Base-by-base conservation (phyloP, 2,329 filamentous ascomycete genomes). In the Penicillium oxalicum region DNA sequence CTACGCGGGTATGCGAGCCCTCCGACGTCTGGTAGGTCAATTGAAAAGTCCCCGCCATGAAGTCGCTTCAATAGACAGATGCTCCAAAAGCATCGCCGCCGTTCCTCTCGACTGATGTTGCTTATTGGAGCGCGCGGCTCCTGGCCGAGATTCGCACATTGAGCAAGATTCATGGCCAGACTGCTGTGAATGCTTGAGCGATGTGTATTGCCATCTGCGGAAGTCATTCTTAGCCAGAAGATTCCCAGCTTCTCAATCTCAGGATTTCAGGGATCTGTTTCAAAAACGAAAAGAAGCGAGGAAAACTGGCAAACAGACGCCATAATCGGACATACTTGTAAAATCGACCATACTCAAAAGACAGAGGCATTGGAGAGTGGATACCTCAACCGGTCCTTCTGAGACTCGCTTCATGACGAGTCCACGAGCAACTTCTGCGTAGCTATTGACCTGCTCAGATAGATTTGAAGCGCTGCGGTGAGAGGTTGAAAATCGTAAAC, bases 161-260 rank as follows among this genome's bases (percentile, higher is more conserved):
- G 69, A 8, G 72, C 71, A 11, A 76, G 55, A 39, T 72, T 71
- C 65, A 74, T 70, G 1, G 73, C 73, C 18, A 75, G 59, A 40
- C 71, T 73, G 50, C 68, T 71, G 48, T 74, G 68, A 4, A 72
- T 67, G 45, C 68, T 74, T 36, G 73, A 70, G 40, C 70, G 67
- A 49, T 70, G 64, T 13, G 70, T 71, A 46, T 73, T 72, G n/a
- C 74, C 71, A 60, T 74, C 73, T 74, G 38, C 29, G 8, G 9
- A 33, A n/a, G 39, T n/a, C 9, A 29, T 11, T 12, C 3, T 46
- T 25, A 39, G 39, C 6, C 28, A 11, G 3, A 9, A 6, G 26
- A 26, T 12, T 24, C 7, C 6, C 18, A 33, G 13, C 4, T 18
- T 18, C 18, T 18, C 18, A 18, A 18, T 18, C 18, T 18, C 18